Evolutionary conservation across 345 rosid species (phyloP).

Genomic region (Hibiscus syriacus): DNA sequence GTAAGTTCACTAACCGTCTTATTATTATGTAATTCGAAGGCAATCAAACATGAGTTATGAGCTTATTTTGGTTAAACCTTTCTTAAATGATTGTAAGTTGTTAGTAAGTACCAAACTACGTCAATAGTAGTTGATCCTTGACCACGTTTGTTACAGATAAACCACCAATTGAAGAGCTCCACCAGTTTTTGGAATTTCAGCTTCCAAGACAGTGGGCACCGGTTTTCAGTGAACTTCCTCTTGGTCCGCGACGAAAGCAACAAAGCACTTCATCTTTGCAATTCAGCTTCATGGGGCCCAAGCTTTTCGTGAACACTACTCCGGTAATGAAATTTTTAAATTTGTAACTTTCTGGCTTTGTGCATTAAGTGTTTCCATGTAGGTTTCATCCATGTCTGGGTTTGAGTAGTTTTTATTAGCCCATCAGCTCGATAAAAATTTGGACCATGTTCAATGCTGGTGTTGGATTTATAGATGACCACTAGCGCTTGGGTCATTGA

Average conservation of each 20-base stretch:
- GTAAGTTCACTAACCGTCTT: neutral
- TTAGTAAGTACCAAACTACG: neutral
- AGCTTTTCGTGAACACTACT: slow-evolving; percentile 75
- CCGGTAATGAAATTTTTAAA: slow-evolving; percentile 38
- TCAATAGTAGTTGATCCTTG: neutral
- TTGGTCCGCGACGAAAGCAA: slow-evolving; percentile 83
- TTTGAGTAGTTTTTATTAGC: neutral
- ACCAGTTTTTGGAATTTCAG: slow-evolving; percentile 95
- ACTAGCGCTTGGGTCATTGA: neutral
- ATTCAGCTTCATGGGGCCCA: slow-evolving; percentile 89
- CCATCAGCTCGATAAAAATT: neutral
- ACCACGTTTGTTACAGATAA: slow-evolving; percentile 44
- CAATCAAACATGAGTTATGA: neutral
- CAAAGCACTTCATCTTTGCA: slow-evolving; percentile 64
- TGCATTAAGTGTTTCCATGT: neutral
- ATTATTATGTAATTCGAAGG: neutral
- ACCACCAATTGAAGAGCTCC: slow-evolving; percentile 88
- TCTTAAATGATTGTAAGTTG: neutral
- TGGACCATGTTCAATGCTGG: neutral
- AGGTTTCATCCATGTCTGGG: neutral
- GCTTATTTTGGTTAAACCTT: neutral
- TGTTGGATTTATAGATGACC: neutral
- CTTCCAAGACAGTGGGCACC: slow-evolving; percentile 99
- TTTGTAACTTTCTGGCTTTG: neutral
- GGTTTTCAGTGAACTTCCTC: slow-evolving; percentile 94